Conservation (phyloP, 1,284 basidiomycete species). For the Nidula niveotomentosa region DNA sequence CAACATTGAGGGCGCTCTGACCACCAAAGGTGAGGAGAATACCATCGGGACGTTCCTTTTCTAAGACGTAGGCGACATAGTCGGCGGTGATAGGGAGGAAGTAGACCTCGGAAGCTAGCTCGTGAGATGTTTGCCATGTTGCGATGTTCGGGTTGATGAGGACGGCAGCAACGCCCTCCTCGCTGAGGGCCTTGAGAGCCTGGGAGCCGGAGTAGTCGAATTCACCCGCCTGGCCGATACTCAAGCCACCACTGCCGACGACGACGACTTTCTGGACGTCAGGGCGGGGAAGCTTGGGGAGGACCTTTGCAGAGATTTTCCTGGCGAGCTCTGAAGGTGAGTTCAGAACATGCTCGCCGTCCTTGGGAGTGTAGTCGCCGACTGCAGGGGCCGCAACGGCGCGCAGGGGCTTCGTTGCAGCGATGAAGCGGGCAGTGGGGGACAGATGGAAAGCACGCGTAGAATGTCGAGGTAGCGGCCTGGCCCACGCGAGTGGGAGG, state of each 20-base stretch:
- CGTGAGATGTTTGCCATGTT: constrained; percentile 96
- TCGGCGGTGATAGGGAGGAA: constrained; percentile 97
- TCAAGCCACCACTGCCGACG: constrained; percentile 95
- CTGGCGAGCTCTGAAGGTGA: constrained; percentile 92
- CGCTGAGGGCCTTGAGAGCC: constrained; percentile 96
- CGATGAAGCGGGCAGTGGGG: constrained; percentile 25
- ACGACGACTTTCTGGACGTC: constrained; percentile 97
- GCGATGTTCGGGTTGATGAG: constrained; percentile 98
- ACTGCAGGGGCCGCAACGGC: constrained; percentile 82
- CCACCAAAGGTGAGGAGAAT: constrained; percentile 98
- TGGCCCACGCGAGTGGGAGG: constrained; percentile 33
- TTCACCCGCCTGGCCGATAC: constrained; percentile 98
- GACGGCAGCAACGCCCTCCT: constrained; percentile 94
- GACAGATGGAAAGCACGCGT: constrained; percentile 31
- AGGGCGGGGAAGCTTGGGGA: constrained; percentile 83
- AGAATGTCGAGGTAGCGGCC: constrained; percentile 21
- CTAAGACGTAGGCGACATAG: constrained; percentile 98
- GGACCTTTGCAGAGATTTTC: constrained; percentile 87
- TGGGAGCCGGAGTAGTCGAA: constrained; percentile 99
- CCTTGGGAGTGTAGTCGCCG: constrained; percentile 66
- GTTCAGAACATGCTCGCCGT: constrained; percentile 82
- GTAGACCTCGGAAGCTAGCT: constrained; percentile 96
- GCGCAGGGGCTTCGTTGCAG: constrained; percentile 42
- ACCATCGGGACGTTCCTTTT: constrained; percentile 98
- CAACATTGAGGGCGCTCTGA: constrained; percentile 97